phyloP scores from a whole-genome alignment of 148 eudicot species.

The Vaccinium macrocarpon region DNA sequence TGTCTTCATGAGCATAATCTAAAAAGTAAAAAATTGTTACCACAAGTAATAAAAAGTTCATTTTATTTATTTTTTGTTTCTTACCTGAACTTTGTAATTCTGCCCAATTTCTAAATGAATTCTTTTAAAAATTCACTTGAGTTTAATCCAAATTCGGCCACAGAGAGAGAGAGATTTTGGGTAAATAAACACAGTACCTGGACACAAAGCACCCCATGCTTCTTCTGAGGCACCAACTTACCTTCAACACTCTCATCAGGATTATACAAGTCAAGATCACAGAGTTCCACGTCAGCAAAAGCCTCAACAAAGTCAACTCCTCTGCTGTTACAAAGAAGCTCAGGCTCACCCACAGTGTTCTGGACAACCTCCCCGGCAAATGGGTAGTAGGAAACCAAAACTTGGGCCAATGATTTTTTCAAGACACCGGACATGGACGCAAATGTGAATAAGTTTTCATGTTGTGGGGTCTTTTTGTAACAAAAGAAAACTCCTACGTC shows the following conservation, averaged over 20 bases:
- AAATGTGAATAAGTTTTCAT: not conserved
- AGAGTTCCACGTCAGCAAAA: conserved; percentile 38
- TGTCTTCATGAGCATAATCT: too few species aligned
- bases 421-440: not conserved
- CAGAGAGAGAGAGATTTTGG: not conserved
- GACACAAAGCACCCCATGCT: conserved; percentile 49
- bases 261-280: conserved; percentile 44
- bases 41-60: too few species aligned
- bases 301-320: conserved; percentile 70
- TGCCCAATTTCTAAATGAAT: too few species aligned
- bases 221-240: conserved; percentile 55
- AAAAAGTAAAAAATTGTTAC: too few species aligned
- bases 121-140: too few species aligned
- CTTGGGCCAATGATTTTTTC: conserved; percentile 10
- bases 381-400: conserved; percentile 3
- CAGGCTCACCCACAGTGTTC: conserved; percentile 59
- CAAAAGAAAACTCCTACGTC: conserved; percentile 15
- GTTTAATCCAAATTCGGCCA: too few species aligned
- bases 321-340: conserved; percentile 65
- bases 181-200: conserved; percentile 39
- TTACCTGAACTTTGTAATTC: too few species aligned
- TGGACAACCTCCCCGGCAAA: conserved; percentile 50
- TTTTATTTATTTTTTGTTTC: too few species aligned
- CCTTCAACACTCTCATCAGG: conserved; percentile 53
- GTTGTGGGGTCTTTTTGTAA: conserved; percentile 1